A percentile compares a stretch with the other conserved stretches of the same genome.
Evolutionary conservation across 208 protist genomes (phyloP).

Genomic region (Crithidia bombi): DNA sequence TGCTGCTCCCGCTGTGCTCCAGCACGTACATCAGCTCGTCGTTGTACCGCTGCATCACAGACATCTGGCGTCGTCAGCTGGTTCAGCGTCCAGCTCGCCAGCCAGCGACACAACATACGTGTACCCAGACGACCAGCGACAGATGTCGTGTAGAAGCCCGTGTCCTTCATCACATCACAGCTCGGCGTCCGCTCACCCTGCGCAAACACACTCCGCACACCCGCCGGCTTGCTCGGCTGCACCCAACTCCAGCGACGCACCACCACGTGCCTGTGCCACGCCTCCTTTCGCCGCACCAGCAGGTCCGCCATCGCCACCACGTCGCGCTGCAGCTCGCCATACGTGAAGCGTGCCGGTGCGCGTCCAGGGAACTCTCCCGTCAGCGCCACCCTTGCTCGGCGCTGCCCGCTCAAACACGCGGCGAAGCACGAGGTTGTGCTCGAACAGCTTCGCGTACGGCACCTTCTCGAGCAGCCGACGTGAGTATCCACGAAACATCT

Average conservation of each 20-base stretch:
- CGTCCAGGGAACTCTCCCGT: slow-evolving; percentile 66
- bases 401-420: slow-evolving; percentile 65
- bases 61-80: slow-evolving; percentile 80
- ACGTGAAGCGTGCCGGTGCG: slow-evolving; percentile 57
- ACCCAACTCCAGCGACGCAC: slow-evolving; percentile 59
- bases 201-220: slow-evolving; percentile 74
- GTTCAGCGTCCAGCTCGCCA: slow-evolving; percentile 78
- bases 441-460: slow-evolving; percentile 76
- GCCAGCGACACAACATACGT: slow-evolving; percentile 73
- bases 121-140: slow-evolving; percentile 72
- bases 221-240: slow-evolving; percentile 51
- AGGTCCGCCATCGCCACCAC: slow-evolving; percentile 69
- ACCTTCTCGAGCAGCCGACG: slow-evolving; percentile 12
- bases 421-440: slow-evolving; percentile 69
- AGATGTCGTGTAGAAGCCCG: slow-evolving; percentile 64
- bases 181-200: slow-evolving; percentile 60
- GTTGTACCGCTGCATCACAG: slow-evolving; percentile 68
- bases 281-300: slow-evolving; percentile 60
- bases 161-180: slow-evolving; percentile 73
- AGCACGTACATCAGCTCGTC: slow-evolving; percentile 85
- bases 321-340: slow-evolving; percentile 82
- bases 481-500: slow-evolving; percentile 8
- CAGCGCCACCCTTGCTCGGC: slow-evolving; percentile 59
- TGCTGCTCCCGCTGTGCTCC: slow-evolving; percentile 70
- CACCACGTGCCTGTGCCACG: slow-evolving; percentile 37